Evolutionary conservation across 768 basidiomycete genomes (phyloP).

Genomic region (Antrodiella citrinella): DNA sequence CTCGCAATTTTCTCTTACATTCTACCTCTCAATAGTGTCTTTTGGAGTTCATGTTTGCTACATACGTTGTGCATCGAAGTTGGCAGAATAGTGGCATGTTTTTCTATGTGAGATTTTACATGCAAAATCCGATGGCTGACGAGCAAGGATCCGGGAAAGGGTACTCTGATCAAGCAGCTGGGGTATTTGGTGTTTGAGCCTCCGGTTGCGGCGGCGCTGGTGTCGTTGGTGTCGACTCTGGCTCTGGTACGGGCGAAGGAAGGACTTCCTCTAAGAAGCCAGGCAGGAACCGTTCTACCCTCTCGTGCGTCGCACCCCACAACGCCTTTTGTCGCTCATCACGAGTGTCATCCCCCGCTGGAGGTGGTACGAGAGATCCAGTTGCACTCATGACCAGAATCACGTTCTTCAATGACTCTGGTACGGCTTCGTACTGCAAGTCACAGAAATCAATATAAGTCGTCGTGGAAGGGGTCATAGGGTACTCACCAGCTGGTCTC

Average conservation of each 20-base stretch:
- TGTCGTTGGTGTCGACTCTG: conserved; percentile 4
- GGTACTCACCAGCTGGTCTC: conserved; percentile 74
- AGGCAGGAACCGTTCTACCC: conserved; percentile 87
- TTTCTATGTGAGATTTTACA: too few relatives aligned
- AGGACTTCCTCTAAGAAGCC: conserved; percentile 77
- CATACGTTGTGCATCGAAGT: too few relatives aligned
- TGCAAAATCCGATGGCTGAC: too few relatives aligned
- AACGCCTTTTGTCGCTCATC: conserved; percentile 58
- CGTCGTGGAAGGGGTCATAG: too few relatives aligned
- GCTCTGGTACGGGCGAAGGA: conserved; percentile 26
- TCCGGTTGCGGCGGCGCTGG: not conserved
- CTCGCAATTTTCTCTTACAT: too few relatives aligned
- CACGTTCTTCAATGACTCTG: conserved; percentile 95
- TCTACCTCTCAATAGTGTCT: too few relatives aligned
- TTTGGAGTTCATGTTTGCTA: too few relatives aligned
- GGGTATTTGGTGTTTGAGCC: not conserved
- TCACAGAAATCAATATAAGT: not conserved
- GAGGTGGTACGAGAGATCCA: conserved; percentile 68
- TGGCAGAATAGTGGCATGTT: too few relatives aligned
- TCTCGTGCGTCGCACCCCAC: conserved; percentile 80
- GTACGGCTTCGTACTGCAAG: conserved; percentile 82
- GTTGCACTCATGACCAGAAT: conserved; percentile 93
- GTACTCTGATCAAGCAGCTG: not conserved
- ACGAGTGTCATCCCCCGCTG: conserved; percentile 35
- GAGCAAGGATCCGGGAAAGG: too few relatives aligned